Conservation (phyloP, 108 stramenopile species). For the Skeletonema potamos region DNA sequence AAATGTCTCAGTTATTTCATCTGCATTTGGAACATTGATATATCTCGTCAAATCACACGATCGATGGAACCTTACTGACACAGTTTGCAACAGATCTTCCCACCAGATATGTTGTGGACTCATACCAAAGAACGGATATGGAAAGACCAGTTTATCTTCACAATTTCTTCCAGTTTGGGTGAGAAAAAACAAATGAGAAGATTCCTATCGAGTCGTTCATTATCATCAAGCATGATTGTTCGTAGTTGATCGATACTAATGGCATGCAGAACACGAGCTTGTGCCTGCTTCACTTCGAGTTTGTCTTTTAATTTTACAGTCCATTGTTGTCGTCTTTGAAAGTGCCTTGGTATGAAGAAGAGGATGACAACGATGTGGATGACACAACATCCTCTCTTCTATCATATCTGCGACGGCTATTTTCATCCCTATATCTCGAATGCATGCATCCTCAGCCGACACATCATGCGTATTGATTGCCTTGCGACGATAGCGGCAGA, state of each 20-base stretch:
- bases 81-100: constrained; percentile 70
- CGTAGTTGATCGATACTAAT: constrained; percentile 62
- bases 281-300: constrained; percentile 57
- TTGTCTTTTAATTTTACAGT: constrained; percentile 49
- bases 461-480: constrained; percentile 66
- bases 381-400: constrained; percentile 9
- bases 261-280: constrained; percentile 59
- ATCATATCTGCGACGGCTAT: constrained; percentile 18
- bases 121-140: constrained; percentile 69
- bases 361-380: constrained; percentile 1
- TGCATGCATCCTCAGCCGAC: constrained; percentile 53
- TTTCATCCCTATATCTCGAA: constrained; percentile 16
- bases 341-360: constrained; percentile 8
- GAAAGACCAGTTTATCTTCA: constrained; percentile 63
- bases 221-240: constrained; percentile 56
- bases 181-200: constrained; percentile 55
- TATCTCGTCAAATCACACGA: constrained; percentile 49
- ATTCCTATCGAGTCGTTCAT: constrained; percentile 51
- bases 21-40: constrained; percentile 50
- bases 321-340: constrained; percentile 3
- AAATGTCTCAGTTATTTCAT: constrained; percentile 33
- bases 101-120: constrained; percentile 67
- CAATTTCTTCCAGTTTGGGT: constrained; percentile 47
- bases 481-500: constrained; percentile 84
- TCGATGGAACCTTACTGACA: constrained; percentile 55